These are phyloP conservation scores for Prinsepia uniflora DNA, from an alignment of 306 rosid genomes.

Conservation along the genomic window DNA sequence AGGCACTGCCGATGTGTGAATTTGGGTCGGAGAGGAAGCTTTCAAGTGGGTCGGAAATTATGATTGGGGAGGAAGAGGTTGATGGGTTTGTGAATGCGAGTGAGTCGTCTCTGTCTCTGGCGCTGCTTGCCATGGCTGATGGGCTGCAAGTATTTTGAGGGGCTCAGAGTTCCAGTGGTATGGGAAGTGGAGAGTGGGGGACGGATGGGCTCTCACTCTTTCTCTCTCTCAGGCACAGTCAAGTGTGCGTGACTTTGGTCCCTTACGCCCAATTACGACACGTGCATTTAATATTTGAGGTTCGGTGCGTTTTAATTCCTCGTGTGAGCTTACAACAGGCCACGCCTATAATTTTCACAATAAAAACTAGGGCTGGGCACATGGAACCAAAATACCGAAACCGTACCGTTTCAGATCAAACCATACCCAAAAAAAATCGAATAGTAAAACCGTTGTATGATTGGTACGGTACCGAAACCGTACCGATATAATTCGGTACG, in stretches of 20 bases:
- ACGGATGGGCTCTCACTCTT: background rate
- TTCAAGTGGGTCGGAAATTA: conserved; percentile 70
- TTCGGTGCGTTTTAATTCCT: background rate
- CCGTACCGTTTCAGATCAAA: too few relatives aligned
- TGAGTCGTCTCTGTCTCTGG: conserved; percentile 62
- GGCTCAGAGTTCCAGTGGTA: conserved; percentile 20
- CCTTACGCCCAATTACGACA: conserved; percentile 8
- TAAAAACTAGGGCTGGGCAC: too few relatives aligned
- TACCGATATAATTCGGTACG: too few relatives aligned
- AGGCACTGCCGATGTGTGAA: conserved; percentile 50
- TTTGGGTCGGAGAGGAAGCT: conserved; percentile 69
- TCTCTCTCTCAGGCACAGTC: too few relatives aligned
- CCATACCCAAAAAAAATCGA: too few relatives aligned
- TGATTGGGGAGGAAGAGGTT: conserved; percentile 72
- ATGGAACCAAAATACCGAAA: too few relatives aligned
- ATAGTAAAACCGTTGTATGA: too few relatives aligned
- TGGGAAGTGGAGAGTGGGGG: conserved; percentile 10
- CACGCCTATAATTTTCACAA: background rate
- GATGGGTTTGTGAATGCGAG: conserved; percentile 63
- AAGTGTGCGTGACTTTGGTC: conserved; percentile 9
- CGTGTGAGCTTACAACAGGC: background rate
- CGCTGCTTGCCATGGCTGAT: conserved; percentile 34
- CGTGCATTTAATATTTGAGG: conserved; percentile 20
- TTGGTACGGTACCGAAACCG: too few relatives aligned
- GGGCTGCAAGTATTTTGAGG: background rate